Conservation (phyloP, 371 early-diverging fungal species). For the Mortierella sp. region DNA sequence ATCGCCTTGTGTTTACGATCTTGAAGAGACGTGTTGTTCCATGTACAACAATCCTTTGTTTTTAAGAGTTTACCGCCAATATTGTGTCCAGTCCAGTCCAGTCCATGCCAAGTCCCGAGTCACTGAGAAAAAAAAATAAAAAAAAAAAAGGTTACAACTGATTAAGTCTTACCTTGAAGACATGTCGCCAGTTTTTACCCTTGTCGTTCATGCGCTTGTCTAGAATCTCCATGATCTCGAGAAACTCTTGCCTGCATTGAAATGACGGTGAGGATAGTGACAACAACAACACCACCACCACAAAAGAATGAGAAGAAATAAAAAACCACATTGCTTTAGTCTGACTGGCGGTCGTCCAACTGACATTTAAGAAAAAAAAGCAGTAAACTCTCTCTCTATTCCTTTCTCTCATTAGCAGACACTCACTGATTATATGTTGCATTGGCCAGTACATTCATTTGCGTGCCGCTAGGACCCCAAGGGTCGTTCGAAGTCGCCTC, state of each 20-base stretch:
- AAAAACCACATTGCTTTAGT: conserved; percentile 4
- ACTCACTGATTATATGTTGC: conserved; percentile 90
- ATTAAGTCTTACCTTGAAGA: conserved; percentile 84
- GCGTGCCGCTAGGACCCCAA: conserved; percentile 85
- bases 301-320: conserved; percentile 8
- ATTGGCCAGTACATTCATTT: conserved; percentile 92
- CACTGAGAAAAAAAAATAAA: background rate
- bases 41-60: background rate
- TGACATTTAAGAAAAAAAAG: background rate
- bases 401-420: background rate
- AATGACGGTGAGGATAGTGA: background rate
- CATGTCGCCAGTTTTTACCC: conserved; percentile 98
- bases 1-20: background rate
- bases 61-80: background rate
- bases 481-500: conserved; percentile 96
- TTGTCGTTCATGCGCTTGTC: conserved; percentile 97
- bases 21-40: background rate
- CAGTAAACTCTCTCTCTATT: conserved; percentile 2
- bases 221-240: conserved; percentile 97
- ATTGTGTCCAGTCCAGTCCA: conserved; percentile 10
- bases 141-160: conserved; percentile 3
- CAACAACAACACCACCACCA: background rate
- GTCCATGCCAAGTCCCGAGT: conserved; percentile 16
- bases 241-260: conserved; percentile 83
- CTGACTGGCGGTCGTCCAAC: background rate